Evolutionary conservation across 768 basidiomycete species (phyloP).

Genomic region (Tylopilus subfusipes): DNA sequence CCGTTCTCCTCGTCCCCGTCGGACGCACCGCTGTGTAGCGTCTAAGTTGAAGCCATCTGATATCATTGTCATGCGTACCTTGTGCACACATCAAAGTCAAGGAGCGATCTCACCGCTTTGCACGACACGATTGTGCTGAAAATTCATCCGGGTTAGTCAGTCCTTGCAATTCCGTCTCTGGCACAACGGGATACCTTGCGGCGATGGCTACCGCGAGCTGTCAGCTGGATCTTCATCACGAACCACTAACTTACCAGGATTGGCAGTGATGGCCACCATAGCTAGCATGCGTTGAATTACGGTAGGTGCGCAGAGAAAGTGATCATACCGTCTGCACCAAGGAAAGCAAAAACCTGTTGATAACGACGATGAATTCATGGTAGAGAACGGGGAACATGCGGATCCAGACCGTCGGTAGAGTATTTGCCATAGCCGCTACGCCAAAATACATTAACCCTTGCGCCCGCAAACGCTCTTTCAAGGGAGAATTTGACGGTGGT

Average conservation of each 20-base stretch:
- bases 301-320: not conserved
- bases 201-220: slow-evolving; percentile 2
- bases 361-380: not conserved
- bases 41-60: not conserved
- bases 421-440: slow-evolving; percentile 10
- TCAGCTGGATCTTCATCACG: not conserved
- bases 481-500: slow-evolving; percentile 5
- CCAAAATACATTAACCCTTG: slow-evolving; percentile 21
- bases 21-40: not conserved
- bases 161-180: not conserved
- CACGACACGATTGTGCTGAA: slow-evolving; percentile 15
- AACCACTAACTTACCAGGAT: slow-evolving; percentile 1
- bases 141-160: not conserved
- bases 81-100: not conserved
- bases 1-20: no score
- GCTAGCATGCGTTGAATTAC: not conserved
- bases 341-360: slow-evolving; percentile 9
- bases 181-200: slow-evolving; percentile 3
- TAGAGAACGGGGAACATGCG: not conserved
- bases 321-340: slow-evolving; percentile 7
- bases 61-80: not conserved
- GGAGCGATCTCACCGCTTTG: slow-evolving; percentile 15
- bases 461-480: slow-evolving; percentile 9
- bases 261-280: slow-evolving; percentile 6
- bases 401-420: slow-evolving; percentile 12